Evolutionary conservation across 768 basidiomycete genomes (phyloP).

Genomic region (Phallus indusiatus): DNA sequence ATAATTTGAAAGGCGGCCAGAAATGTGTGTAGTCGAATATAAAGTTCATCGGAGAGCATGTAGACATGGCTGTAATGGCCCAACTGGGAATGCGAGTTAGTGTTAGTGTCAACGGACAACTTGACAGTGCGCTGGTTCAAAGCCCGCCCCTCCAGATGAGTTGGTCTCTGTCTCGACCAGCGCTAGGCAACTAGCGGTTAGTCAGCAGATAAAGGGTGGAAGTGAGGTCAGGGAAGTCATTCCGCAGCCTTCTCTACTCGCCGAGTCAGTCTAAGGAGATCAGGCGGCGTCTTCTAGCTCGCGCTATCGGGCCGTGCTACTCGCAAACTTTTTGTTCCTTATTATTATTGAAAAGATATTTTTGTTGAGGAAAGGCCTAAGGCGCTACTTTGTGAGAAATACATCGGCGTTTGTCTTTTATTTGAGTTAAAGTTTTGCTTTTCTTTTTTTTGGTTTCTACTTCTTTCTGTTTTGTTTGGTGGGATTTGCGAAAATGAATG

Average conservation of each 20-base stretch:
- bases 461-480: too few relatives aligned
- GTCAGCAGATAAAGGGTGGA: conserved; percentile 10
- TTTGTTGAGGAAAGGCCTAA: too few relatives aligned
- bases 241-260: conserved; percentile 12
- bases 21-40: too few relatives aligned
- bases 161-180: conserved; percentile 10
- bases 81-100: conserved; percentile 11
- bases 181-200: conserved; percentile 11
- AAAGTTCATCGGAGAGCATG: too few relatives aligned
- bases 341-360: too few relatives aligned
- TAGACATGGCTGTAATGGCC: conserved; percentile 10
- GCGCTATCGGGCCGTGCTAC: conserved; percentile 11
- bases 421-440: too few relatives aligned
- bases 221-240: conserved; percentile 14
- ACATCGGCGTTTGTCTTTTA: too few relatives aligned
- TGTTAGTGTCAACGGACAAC: conserved; percentile 9
- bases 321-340: conserved; percentile 13
- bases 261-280: conserved; percentile 15
- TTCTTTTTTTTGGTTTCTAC: too few relatives aligned
- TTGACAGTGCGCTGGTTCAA: conserved; percentile 14
- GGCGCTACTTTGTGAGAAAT: too few relatives aligned
- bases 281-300: conserved; percentile 14
- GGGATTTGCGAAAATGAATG: too few relatives aligned
- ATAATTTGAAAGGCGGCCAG: too few relatives aligned
- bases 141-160: conserved; percentile 15